phyloP scores from a whole-genome alignment of 169 alveolate species.

The Miamiensis avidus region DNA sequence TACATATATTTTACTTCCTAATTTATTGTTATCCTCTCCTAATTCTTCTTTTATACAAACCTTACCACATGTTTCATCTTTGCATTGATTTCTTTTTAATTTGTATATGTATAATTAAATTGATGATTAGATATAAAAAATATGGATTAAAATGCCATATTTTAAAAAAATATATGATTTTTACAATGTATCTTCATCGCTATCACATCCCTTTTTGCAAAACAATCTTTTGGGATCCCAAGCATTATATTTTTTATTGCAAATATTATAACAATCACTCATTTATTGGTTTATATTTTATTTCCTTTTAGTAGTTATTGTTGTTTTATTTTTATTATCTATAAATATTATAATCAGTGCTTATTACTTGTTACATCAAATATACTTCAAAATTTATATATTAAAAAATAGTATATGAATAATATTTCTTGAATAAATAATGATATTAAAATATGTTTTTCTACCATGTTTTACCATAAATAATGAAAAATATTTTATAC shows the following conservation, averaged over 20 bases:
- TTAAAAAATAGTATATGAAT: too few species aligned
- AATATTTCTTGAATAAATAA: too few species aligned
- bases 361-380: too few species aligned
- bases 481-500: too few species aligned
- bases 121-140: neutral
- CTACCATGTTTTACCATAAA: too few species aligned
- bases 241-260: slow-evolving; percentile 46
- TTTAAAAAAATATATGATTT: too few species aligned
- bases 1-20: slow-evolving; percentile 17
- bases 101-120: neutral
- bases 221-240: slow-evolving; percentile 54
- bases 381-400: too few species aligned
- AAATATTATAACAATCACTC: slow-evolving; percentile 49
- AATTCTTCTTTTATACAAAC: slow-evolving; percentile 60
- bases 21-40: slow-evolving; percentile 58
- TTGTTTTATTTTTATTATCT: too few species aligned
- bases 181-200: slow-evolving; percentile 56
- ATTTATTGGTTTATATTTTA: neutral
- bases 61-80: slow-evolving; percentile 58
- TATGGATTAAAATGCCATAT: neutral
- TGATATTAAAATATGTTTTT: too few species aligned
- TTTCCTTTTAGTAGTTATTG: too few species aligned
- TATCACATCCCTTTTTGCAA: slow-evolving; percentile 78
- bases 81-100: slow-evolving; percentile 41
- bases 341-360: too few species aligned